Evolutionary conservation across 2,329 filamentous ascomycete genomes (phyloP), one percentile per base, ranked within the genome.

Genomic region (Arthrobotrys entomopaga): DNA sequence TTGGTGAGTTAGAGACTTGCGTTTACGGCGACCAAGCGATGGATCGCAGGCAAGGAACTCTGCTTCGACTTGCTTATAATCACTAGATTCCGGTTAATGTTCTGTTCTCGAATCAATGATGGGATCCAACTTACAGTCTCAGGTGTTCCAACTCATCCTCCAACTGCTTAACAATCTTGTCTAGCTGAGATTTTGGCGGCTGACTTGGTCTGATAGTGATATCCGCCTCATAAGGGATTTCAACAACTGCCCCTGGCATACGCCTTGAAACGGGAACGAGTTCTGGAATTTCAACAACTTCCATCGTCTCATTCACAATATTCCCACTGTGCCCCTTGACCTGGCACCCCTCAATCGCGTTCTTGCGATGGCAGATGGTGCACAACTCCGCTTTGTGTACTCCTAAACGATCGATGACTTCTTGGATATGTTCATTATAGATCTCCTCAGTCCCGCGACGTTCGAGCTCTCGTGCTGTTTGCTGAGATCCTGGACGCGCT

Each of bases 101-200:
- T 49, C 20, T 40, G 59, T 22, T 42, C 42, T 16, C n/a, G 22
- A 8, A 48, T 6, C 56, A 3, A 29, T 20, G 3, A 24, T 11
- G 10, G 22, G 50, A 34, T 24, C 50, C 22, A 60, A 63, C 76
- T 75, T 76, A 78, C 78, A 79, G 59, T 72, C 78, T 78, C 20
- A 79, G 26, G 58, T 79, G 78, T 10, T 76, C 74, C 24, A 79
- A 77, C 40, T 79, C 78, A 66, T 79, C 78, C n/a, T 78, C 76
- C 43, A 79, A 65, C 57, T 78, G 77, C 10, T 77, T 76, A 43
- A 79, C 76, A 52, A 79, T 76, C 19, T 78, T 77, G 16, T 77
- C 76, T 38, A 79, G 69, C 48, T 78, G 77, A 29, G 50, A 77
- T 43, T 77, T 76, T 2, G 78, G 77, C 24, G 57, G 58, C 8